These are phyloP conservation scores for Candida verbasci DNA, from an alignment of 805 yeast genomes.

Conservation along the genomic window DNA sequence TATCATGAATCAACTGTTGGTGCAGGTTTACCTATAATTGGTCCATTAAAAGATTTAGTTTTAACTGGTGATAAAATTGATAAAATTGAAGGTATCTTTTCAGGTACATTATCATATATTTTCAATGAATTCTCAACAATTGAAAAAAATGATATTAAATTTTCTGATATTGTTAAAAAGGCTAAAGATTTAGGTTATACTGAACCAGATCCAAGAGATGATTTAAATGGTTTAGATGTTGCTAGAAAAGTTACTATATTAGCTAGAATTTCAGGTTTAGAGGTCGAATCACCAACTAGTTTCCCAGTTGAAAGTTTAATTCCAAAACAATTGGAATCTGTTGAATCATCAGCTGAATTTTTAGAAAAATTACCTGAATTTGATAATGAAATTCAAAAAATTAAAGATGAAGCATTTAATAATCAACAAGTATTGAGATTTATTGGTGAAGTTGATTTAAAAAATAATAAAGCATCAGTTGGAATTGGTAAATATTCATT, in stretches of 20 bases:
- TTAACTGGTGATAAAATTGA: constrained; percentile 91
- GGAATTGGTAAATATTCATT: constrained; percentile 83
- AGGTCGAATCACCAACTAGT: constrained; percentile 81
- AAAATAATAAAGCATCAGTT: constrained; percentile 66
- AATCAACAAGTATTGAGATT: constrained; percentile 88
- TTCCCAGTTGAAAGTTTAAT: constrained; percentile 94
- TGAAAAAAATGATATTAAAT: constrained; percentile 55
- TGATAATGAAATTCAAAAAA: constrained; percentile 72
- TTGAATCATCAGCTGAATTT: constrained; percentile 72
- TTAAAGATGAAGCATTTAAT: constrained; percentile 75
- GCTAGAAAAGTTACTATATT: constrained; percentile 97
- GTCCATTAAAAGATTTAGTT: constrained; percentile 82
- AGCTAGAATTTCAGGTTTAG: constrained; percentile 86
- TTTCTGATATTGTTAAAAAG: constrained; percentile 82
- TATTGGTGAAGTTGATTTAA: constrained; percentile 85
- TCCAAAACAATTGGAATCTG: constrained; percentile 77
- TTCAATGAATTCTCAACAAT: constrained; percentile 88
- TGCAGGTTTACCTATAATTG: constrained; percentile 94
- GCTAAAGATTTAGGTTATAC: constrained; percentile 94
- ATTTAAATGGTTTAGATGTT: constrained; percentile 94
- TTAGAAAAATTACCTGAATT: constrained; percentile 74
- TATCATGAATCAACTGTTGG: constrained; percentile 99
- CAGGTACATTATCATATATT: constrained; percentile 93
- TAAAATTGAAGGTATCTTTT: constrained; percentile 91
- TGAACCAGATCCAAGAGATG: constrained; percentile 99